Conservation (phyloP, 108 stramenopile species). For the Pseudonitzschia multiseries region DNA sequence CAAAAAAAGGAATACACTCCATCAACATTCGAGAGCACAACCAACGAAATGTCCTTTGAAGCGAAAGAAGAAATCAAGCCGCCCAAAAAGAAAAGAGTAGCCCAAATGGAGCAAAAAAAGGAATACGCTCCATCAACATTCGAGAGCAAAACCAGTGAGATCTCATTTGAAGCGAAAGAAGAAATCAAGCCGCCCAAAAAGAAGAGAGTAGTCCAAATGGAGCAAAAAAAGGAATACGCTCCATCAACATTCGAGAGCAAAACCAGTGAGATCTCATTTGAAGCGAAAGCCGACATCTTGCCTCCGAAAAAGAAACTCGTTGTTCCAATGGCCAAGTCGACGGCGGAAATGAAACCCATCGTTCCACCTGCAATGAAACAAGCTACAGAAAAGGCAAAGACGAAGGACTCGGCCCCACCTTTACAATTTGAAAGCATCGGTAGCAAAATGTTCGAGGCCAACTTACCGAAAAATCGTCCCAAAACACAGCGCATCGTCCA, state of each 20-base stretch:
- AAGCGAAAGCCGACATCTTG: neutral
- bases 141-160: neutral
- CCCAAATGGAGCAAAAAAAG: neutral
- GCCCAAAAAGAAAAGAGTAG: neutral
- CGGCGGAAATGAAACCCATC: neutral
- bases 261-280: constrained; percentile 3
- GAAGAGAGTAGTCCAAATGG: neutral
- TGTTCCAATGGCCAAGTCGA: neutral
- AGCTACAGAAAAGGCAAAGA: neutral
- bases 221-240: neutral
- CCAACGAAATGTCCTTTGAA: constrained; percentile 6
- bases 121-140: neutral
- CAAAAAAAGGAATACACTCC: neutral
- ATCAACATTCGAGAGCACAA: neutral
- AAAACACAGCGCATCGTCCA: constrained; percentile 3
- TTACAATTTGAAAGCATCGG: neutral
- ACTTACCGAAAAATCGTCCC: neutral
- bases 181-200: neutral
- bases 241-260: constrained; percentile 4
- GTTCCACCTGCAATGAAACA: neutral
- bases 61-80: neutral
- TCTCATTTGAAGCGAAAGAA: constrained; percentile 1
- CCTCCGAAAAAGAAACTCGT: neutral
- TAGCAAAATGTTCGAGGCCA: neutral
- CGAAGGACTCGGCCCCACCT: neutral